phyloP scores from a whole-genome alignment of 176 grass and related monocot species.

The Bothriochloa decipiens region DNA sequence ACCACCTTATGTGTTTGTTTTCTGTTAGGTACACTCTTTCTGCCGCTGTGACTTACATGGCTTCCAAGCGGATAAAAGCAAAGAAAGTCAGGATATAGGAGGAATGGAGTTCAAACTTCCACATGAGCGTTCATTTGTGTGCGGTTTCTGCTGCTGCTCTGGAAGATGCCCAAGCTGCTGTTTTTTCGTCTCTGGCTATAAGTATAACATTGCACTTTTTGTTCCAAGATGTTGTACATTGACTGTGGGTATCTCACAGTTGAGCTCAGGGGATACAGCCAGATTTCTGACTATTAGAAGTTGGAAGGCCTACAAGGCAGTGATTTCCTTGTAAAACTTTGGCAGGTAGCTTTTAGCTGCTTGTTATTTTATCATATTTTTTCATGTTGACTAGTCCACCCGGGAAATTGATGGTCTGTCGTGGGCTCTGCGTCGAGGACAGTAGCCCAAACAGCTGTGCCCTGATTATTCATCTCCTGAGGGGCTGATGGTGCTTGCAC shows the following conservation, averaged over 20 bases:
- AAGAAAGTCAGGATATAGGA: conserved; percentile 68
- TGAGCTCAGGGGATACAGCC: background rate
- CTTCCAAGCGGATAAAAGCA: conserved; percentile 64
- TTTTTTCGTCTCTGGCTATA: background rate
- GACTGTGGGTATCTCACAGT: background rate
- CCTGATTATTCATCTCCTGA: background rate
- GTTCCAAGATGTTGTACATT: background rate
- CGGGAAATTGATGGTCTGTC: background rate
- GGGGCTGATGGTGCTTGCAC: background rate
- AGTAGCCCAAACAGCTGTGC: background rate
- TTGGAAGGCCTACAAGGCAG: background rate
- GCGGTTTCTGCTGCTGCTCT: conserved; percentile 1
- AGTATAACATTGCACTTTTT: conserved; percentile 5
- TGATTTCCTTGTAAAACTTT: conserved; percentile 22
- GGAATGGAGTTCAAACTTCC: background rate
- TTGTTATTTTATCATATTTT: background rate
- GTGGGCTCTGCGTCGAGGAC: background rate
- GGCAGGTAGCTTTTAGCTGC: background rate
- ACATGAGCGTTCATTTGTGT: background rate
- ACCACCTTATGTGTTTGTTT: conserved; percentile 30
- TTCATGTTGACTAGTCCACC: background rate
- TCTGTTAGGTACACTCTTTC: conserved; percentile 87
- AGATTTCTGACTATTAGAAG: background rate
- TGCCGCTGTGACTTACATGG: conserved; percentile 91
- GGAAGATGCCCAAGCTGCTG: conserved; percentile 3